Evolutionary conservation across 148 eudicot species (phyloP), one percentile per base, ranked within the genome.

Genomic region (Silene latifolia): DNA sequence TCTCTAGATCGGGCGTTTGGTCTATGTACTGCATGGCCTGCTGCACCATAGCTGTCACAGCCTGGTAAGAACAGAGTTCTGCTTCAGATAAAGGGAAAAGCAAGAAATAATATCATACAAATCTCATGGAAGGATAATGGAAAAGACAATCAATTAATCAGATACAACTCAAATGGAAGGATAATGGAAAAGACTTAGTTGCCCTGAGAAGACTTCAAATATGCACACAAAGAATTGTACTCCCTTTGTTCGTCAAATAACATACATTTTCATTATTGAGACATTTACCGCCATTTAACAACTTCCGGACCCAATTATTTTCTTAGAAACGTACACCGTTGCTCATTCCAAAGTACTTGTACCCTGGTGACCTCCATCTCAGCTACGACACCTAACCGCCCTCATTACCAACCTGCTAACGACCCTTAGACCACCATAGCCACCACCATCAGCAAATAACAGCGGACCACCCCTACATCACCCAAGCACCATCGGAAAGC

Each of bases 11-110:
- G 25, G 97, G 98, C 24, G 97, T 91, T 85, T 90, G 88, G 60
- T 91, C 96, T 72, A 91, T 88, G 83, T 90, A 91, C 63, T 86
- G 87, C 93, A 94, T 91, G 53, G 97, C 97, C 83, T 87, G 97
- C 80, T 90, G 93, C 81, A 94, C 98, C 96, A 94, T 91, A 15
- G 98, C 91, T 76, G 92, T 89, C 71, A 90, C 92, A 74, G 90
- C 93, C 98, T 91, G 82, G 14, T 35, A 63, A 20, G 73, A 77
- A 56, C 8, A 25, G n/a, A 77, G 39, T 25, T 18, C 58, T 11
- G 13, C 15, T 9, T 75, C 65, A 81, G 80, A 29, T 32, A 35
- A 27, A 10, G 20, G 14, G 14, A 35, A 35, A 54, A 65, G 44
- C 11, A 39, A 25, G 14, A 23, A 48, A 48, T 47, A 15, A 25